A percentile compares a stretch with the other conserved stretches of the same genome.
These are phyloP conservation scores for Tagetes erecta DNA, from an alignment of 129 eudicot genomes.

Conservation along the genomic window DNA sequence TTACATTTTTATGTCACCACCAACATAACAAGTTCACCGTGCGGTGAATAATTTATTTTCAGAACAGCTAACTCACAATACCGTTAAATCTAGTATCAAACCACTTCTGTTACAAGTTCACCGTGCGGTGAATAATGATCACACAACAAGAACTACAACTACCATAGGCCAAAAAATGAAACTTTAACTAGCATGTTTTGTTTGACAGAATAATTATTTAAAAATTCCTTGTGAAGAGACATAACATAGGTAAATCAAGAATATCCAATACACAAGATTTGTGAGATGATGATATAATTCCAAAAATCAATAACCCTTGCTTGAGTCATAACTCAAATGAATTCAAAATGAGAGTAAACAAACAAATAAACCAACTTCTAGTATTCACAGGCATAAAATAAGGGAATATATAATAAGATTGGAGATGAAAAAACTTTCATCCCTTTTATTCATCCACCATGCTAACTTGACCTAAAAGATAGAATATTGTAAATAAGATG, in stretches of 20 bases:
- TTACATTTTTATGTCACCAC: neutral
- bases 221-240: too few species aligned
- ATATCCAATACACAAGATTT: neutral
- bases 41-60: neutral
- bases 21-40: neutral
- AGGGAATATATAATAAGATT: conserved; percentile 9
- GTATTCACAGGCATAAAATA: conserved; percentile 26
- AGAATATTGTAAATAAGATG: conserved; percentile 11
- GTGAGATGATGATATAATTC: neutral
- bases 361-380: conserved; percentile 19
- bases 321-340: neutral
- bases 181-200: neutral
- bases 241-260: too few species aligned
- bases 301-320: conserved; percentile 19
- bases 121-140: neutral
- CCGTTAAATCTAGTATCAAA: too few species aligned
- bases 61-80: too few species aligned
- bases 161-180: conserved; percentile 2
- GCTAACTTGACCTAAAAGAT: conserved; percentile 11
- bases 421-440: conserved; percentile 28
- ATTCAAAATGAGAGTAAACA: conserved; percentile 15
- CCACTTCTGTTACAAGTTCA: too few species aligned
- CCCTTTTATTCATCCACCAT: conserved; percentile 28
- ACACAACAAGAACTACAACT: neutral
- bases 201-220: neutral